A percentile compares a stretch with the other conserved stretches of the same genome.
Conservation (phyloP, 2,329 filamentous ascomycete genomes). For the Botryotinia narcissicola region DNA sequence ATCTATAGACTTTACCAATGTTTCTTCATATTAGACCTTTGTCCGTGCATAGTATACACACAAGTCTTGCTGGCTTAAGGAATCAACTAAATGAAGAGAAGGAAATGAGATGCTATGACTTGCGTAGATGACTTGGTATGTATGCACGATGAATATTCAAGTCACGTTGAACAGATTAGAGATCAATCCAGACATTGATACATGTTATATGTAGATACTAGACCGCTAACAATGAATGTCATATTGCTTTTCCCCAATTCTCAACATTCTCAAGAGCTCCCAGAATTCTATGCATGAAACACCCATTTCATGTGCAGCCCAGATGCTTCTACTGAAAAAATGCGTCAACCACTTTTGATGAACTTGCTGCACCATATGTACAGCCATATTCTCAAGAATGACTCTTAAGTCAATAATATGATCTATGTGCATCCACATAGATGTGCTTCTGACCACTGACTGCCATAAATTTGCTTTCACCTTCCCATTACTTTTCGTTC, state of each 20-base stretch:
- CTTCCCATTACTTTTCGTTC: not conserved
- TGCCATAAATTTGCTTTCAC: not conserved
- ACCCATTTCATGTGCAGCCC: not conserved
- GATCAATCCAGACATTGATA: no score
- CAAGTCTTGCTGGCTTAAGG: not conserved
- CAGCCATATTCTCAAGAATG: not conserved
- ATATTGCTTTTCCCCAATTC: not conserved
- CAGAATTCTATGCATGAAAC: not conserved
- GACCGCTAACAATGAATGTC: not conserved
- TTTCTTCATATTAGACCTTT: not conserved
- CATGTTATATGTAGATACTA: not conserved
- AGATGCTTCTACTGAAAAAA: not conserved
- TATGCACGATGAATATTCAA: not conserved
- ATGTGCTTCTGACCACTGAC: not conserved
- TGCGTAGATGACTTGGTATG: not conserved
- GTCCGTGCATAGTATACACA: not conserved
- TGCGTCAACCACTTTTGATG: not conserved
- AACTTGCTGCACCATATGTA: not conserved
- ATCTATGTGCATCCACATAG: no score
- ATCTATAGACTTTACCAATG: not conserved
- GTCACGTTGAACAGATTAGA: not conserved
- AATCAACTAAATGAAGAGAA: not conserved
- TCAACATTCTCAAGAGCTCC: not conserved
- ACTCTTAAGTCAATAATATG: not conserved
- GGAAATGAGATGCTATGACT: not conserved